Percentiles rank a stretch among this genome's conserved stretches.
Conservation (phyloP, 2,329 filamentous ascomycete genomes). For the Botrytis deweyae region DNA sequence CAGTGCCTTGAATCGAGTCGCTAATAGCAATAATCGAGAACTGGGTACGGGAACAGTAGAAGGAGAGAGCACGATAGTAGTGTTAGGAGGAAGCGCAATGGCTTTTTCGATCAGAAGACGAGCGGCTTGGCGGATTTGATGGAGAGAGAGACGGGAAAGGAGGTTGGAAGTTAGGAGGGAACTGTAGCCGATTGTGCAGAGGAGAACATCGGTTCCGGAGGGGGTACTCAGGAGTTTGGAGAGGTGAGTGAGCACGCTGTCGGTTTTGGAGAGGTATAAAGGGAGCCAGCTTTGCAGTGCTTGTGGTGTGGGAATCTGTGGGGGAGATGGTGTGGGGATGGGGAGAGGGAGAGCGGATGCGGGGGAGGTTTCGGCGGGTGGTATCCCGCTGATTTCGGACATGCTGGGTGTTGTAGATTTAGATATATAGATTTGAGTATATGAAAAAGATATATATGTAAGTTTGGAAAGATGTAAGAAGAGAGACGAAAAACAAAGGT, state of each 20-base stretch:
- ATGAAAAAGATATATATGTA: background rate
- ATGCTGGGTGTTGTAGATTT: constrained; percentile 24
- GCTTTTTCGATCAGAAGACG: constrained; percentile 54
- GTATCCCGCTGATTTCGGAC: constrained; percentile 33
- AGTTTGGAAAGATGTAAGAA: background rate
- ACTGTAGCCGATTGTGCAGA: constrained; percentile 68
- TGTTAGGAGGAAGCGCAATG: constrained; percentile 51
- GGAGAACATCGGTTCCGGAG: constrained; percentile 65
- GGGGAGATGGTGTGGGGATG: constrained; percentile 23
- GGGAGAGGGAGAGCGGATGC: constrained; percentile 26
- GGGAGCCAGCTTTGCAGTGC: constrained; percentile 36
- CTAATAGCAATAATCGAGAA: constrained; percentile 46
- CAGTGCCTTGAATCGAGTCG: constrained; percentile 56
- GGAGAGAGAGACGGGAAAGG: constrained; percentile 54
- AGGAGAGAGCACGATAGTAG: constrained; percentile 45
- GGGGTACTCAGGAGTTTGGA: constrained; percentile 66
- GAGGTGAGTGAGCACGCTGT: constrained; percentile 49
- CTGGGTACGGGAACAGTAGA: constrained; percentile 32
- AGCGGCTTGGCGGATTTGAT: constrained; percentile 55
- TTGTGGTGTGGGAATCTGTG: constrained; percentile 26
- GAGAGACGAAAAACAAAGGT: background rate
- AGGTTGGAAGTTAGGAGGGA: constrained; percentile 55
- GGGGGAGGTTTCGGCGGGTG: constrained; percentile 30
- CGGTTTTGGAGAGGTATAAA: constrained; percentile 38
- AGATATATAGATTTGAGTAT: background rate